A percentile compares a stretch with the other conserved stretches of the same genome.
phyloP scores from a whole-genome alignment of 1,284 basidiomycete species.

The Ceratobasidium sp. region DNA sequence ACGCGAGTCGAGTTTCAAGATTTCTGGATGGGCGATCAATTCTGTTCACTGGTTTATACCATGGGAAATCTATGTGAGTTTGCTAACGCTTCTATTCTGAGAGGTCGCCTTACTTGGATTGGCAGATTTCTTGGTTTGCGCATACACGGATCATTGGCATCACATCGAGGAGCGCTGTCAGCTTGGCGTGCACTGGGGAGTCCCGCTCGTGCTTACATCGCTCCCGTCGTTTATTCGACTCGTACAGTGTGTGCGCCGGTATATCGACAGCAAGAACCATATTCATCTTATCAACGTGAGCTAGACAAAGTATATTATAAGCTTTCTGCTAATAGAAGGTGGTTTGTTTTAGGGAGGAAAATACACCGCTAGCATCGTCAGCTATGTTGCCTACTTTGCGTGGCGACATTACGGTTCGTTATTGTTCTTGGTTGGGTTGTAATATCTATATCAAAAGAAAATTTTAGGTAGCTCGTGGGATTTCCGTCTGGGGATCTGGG shows the following conservation, averaged over 20 bases:
- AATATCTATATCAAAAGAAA: neutral
- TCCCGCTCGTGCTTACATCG: constrained; percentile 67
- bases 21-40: constrained; percentile 89
- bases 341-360: constrained; percentile 80
- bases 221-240: constrained; percentile 81
- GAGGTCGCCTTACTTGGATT: neutral
- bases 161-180: constrained; percentile 63
- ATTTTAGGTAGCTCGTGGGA: constrained; percentile 60
- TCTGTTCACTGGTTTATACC: constrained; percentile 81
- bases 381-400: constrained; percentile 74
- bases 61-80: constrained; percentile 60
- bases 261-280: constrained; percentile 75
- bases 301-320: constrained; percentile 41
- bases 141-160: constrained; percentile 71
- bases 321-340: neutral
- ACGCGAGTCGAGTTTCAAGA: constrained; percentile 84
- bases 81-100: neutral
- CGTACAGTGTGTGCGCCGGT: constrained; percentile 89
- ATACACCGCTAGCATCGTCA: constrained; percentile 76
- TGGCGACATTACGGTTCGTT: constrained; percentile 78
- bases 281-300: constrained; percentile 90
- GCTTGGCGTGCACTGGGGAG: constrained; percentile 65
- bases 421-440: constrained; percentile 11
- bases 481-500: constrained; percentile 71
- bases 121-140: constrained; percentile 73